Base-by-base conservation (phyloP, 108 stramenopile species). In the Parmales sp. region DNA sequence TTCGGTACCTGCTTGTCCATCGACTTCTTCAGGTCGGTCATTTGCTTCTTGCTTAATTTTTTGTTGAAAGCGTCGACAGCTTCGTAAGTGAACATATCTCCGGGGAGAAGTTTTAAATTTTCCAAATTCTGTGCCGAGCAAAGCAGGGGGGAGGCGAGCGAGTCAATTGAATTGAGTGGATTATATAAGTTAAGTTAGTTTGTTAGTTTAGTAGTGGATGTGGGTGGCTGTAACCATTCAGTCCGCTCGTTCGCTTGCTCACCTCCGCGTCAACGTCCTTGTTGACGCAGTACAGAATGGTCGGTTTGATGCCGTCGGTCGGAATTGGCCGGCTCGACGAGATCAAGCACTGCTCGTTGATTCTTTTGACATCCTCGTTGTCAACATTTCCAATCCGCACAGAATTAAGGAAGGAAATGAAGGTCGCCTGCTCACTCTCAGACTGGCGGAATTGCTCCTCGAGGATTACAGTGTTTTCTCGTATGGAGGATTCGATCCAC, bases 251-350 rank as follows among this genome's bases (percentile, higher is more conserved):
- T 25, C 51, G 45, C 66, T 37, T 19, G 26, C 1, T 6, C 41
- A 73, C 73, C 26, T 20, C 19, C 6, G 9, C 29, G 36, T 73
- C 68, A 31, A 77, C 76, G 29, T 77, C 68, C 1, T 36, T 7
- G 72, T 73, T 73, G 20, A 64, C 43, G 34, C 48, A 34, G 72
- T 31, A 73, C n/a, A 82, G 60, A 34, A 50, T 74, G 0, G 81
- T 82, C 28, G 76, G 73, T 34, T 64, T 54, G 45, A 78, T 69
- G 9, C 54, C 71, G 34, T 69, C 51, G 1, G 18, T 39, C 38
- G 37, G 16, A 23, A 8, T n/a, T 7, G 65, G 65, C 25, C 18
- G 65, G 9, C 4, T 39, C 0, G 34, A 20, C 16, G 0, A 4
- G 2, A 34, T 20, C 1, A 16, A 23, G 11, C 39, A 41, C 2